These are phyloP conservation scores for Amyloporia xantha DNA, from an alignment of 768 basidiomycete species.

Conservation along the genomic window DNA sequence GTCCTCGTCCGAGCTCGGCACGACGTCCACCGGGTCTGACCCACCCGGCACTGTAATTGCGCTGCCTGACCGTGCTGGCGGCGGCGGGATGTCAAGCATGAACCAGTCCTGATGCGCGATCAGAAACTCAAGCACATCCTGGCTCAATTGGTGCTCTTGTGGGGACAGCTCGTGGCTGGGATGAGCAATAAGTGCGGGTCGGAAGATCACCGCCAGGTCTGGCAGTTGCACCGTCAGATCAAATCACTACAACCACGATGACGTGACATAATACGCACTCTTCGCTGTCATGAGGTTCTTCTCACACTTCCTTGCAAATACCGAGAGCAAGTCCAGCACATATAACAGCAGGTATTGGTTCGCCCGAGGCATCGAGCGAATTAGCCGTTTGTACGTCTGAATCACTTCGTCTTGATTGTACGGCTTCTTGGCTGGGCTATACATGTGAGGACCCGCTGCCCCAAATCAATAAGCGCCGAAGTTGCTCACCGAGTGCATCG, in stretches of 20 bases:
- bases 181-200: constrained; percentile 89
- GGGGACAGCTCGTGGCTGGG: constrained; percentile 83
- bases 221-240: neutral
- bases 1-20: constrained; percentile 31
- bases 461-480: neutral
- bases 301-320: constrained; percentile 86
- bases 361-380: constrained; percentile 75
- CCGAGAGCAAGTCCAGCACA: constrained; percentile 91
- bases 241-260: too few species aligned
- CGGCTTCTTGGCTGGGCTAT: constrained; percentile 52
- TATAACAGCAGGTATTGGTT: constrained; percentile 97
- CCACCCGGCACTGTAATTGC: constrained; percentile 9
- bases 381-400: constrained; percentile 75
- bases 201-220: constrained; percentile 97
- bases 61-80: constrained; percentile 31
- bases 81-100: constrained; percentile 79
- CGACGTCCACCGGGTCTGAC: constrained; percentile 26
- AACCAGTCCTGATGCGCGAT: constrained; percentile 97
- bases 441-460: constrained; percentile 1
- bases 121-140: constrained; percentile 88
- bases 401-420: constrained; percentile 69
- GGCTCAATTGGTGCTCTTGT: constrained; percentile 79
- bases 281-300: constrained; percentile 94
- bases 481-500: constrained; percentile 58
- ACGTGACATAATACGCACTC: too few species aligned